Conservation (phyloP, 208 protist genomes). For the Trypanosoma cruzi region DNA sequence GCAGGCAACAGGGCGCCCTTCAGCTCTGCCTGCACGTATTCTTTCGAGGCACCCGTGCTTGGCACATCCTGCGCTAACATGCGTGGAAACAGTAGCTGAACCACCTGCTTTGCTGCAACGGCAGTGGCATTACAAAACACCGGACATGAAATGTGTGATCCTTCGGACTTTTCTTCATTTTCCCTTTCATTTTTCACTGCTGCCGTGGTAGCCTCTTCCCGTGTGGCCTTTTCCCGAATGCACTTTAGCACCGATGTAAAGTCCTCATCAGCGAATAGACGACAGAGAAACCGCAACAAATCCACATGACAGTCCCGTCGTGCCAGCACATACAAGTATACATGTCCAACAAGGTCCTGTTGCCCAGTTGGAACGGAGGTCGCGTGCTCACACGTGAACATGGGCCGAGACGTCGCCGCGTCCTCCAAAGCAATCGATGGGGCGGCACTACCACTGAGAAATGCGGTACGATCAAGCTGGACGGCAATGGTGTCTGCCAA, state of each 20-base stretch:
- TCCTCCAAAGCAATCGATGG: neutral
- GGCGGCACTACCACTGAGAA: constrained; percentile 25
- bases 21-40: constrained; percentile 87
- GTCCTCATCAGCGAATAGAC: constrained; percentile 47
- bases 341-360: constrained; percentile 60
- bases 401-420: neutral
- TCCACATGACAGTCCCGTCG: constrained; percentile 64
- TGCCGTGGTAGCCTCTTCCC: neutral
- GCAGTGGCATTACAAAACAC: constrained; percentile 33
- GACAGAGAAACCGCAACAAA: constrained; percentile 46
- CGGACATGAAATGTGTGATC: constrained; percentile 19
- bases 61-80: constrained; percentile 82
- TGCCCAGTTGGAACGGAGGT: constrained; percentile 23
- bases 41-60: constrained; percentile 46
- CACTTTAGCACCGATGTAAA: constrained; percentile 27
- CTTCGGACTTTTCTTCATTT: neutral
- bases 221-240: constrained; percentile 3
- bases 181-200: constrained; percentile 20
- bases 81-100: constrained; percentile 73
- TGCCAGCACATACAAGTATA: constrained; percentile 78
- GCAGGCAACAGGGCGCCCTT: constrained; percentile 82
- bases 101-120: constrained; percentile 44
- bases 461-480: constrained; percentile 45
- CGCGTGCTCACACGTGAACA: constrained; percentile 23
- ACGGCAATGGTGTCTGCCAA: constrained; percentile 62